Evolutionary conservation across 148 eudicot species (phyloP).

Genomic region (Beta vulgaris): DNA sequence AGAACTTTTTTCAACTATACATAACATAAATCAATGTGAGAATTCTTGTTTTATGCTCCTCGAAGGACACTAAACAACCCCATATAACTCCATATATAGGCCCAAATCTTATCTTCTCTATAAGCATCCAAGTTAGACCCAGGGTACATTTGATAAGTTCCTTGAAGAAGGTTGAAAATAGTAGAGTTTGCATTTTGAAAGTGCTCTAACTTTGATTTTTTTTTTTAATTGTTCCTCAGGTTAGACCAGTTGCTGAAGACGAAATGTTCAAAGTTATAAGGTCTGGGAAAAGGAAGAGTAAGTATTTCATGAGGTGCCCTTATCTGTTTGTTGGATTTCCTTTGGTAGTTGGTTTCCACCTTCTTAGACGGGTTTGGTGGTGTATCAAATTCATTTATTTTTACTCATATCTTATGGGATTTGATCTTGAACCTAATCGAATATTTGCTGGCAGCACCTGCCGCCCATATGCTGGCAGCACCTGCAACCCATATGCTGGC

Average conservation of each 20-base stretch:
- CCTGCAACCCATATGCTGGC: too few species aligned
- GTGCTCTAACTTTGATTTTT: background rate
- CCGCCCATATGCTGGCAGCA: too few species aligned
- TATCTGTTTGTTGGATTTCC: background rate
- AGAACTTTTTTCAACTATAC: background rate
- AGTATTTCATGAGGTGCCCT: constrained; percentile 30
- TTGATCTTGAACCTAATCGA: too few species aligned
- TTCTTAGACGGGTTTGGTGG: background rate
- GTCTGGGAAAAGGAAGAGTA: constrained; percentile 87
- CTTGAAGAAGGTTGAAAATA: background rate
- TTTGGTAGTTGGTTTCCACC: background rate
- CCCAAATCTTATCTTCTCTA: too few species aligned
- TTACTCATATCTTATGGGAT: too few species aligned
- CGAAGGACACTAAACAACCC: background rate
- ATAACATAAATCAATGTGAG: too few species aligned
- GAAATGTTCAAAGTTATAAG: constrained; percentile 96
- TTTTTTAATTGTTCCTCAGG: constrained; percentile 51
- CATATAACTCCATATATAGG: too few species aligned
- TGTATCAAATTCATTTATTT: background rate
- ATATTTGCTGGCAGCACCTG: too few species aligned
- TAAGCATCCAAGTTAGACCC: too few species aligned
- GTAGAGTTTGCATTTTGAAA: background rate
- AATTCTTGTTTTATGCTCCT: background rate
- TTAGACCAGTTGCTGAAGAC: constrained; percentile 97
- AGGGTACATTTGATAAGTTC: too few species aligned